Conservation (phyloP, 192 early-diverging fungal species). For the Spizellomyces punctatus region DNA sequence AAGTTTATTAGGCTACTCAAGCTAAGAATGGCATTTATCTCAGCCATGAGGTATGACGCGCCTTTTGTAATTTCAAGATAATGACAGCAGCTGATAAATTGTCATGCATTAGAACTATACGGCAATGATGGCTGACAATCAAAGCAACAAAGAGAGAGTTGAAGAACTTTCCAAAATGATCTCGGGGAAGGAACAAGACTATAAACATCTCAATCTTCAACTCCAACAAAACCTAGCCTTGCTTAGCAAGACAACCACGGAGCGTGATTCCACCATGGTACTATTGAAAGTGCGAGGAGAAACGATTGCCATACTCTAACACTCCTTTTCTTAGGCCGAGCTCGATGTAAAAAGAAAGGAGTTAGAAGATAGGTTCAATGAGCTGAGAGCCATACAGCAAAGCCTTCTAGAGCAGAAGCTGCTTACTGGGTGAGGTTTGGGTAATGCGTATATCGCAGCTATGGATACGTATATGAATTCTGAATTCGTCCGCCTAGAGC, state of each 20-base stretch:
- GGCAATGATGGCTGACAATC: constrained; percentile 51
- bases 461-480: neutral
- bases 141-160: constrained; percentile 47
- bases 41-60: constrained; percentile 45
- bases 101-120: constrained; percentile 58
- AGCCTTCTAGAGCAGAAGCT: constrained; percentile 39
- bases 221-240: constrained; percentile 39
- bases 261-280: constrained; percentile 35
- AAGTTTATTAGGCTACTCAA: constrained; percentile 58
- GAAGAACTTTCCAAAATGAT: constrained; percentile 45
- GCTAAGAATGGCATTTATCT: constrained; percentile 86
- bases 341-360: constrained; percentile 32
- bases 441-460: neutral
- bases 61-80: neutral
- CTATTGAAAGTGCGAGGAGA: no score
- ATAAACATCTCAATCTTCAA: constrained; percentile 34
- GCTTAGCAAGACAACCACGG: constrained; percentile 30
- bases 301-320: no score
- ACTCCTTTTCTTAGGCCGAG: constrained; percentile 17
- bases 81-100: no score
- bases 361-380: constrained; percentile 25
- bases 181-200: constrained; percentile 38
- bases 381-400: constrained; percentile 23
- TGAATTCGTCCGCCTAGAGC: constrained; percentile 26
- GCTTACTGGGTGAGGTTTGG: constrained; percentile 26